Evolutionary conservation across 176 grass and related monocot species (phyloP).

Genomic region (Poa annua): DNA sequence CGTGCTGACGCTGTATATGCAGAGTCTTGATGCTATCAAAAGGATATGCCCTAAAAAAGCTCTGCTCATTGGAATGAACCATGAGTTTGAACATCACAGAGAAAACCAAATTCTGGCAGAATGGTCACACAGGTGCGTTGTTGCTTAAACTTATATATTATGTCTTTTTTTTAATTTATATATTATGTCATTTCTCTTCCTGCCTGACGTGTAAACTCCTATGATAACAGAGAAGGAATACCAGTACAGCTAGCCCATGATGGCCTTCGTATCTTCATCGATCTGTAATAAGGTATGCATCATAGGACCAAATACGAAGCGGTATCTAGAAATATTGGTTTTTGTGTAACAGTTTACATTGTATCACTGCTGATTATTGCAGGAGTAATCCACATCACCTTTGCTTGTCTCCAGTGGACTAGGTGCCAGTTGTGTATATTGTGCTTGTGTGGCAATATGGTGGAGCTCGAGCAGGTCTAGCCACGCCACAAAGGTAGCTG

Average conservation of each 20-base stretch:
- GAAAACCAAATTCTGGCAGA: slow-evolving; percentile 70
- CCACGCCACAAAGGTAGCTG: no score
- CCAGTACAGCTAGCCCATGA: slow-evolving; percentile 81
- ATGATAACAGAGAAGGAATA: slow-evolving; percentile 74
- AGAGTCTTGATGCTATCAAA: slow-evolving; percentile 79
- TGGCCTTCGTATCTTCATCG: slow-evolving; percentile 45
- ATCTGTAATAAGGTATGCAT: slow-evolving; percentile 40
- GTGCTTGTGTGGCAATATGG: background rate
- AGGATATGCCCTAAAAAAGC: slow-evolving; percentile 78
- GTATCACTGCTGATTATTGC: background rate
- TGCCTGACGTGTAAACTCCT: background rate
- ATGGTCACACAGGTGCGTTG: slow-evolving; percentile 63
- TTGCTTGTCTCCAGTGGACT: background rate
- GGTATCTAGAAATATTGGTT: background rate
- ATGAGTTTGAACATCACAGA: slow-evolving; percentile 75
- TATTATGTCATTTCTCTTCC: background rate
- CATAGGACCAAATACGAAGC: background rate
- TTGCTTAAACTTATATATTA: background rate
- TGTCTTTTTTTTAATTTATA: no score
- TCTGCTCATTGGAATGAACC: slow-evolving; percentile 88
- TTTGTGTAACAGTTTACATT: background rate
- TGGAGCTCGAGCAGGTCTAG: no score
- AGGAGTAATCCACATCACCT: background rate
- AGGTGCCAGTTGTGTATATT: background rate
- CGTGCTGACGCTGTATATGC: background rate